Base-by-base conservation (phyloP, 2,329 filamentous ascomycete genomes). In the Mycosphaerella sp. region DNA sequence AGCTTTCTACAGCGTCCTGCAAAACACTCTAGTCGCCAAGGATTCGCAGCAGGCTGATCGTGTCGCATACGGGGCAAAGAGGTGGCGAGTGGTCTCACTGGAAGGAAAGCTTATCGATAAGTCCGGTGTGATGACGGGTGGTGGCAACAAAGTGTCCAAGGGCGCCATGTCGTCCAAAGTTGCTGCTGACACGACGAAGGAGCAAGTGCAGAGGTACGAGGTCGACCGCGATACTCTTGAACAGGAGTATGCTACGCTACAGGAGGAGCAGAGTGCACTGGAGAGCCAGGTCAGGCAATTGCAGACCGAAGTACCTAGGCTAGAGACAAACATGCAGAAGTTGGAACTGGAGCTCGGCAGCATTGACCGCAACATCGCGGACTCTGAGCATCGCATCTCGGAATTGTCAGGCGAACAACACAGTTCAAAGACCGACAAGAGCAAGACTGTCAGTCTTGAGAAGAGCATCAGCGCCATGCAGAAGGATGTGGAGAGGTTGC, bases 81-180 rank as follows among this genome's bases (percentile, higher is more conserved):
- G 93, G 70, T 98, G 93, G 93, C 85, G 93, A 60, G 93, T 98
- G 2, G 93, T 98, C 40, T 98, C 93, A 0, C 80, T 98, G 2
- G 89, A 91, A 57, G 93, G 93, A 46, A 91, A 96, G 70, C 80
- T 98, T 49, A 97, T 98, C 62, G 93, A 98, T 74, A 95, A 95
- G 69, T 96, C 92, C 1, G 93, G 93, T 78, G 97, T 93, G 36
- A 97, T 98, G 93, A 95, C 89, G 55, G 93, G 93, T 76, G 93
- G 93, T 78, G 93, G 93, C 53, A 92, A 83, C 44, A 87, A 88
- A 12, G 88, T 93, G 53, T 91, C 92, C 64, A 89, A 85, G 67
- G 95, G 95, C 0, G 83, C 90, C 54, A 98, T 98, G 95, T 97
- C 92, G 0, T 95, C 91, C 9, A 97, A 95, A 72, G 83, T 95